Percentiles rank a stretch among this genome's conserved stretches.
These are phyloP conservation scores for Poa pratensis DNA, from an alignment of 176 grass and related monocot genomes.

Conservation along the genomic window DNA sequence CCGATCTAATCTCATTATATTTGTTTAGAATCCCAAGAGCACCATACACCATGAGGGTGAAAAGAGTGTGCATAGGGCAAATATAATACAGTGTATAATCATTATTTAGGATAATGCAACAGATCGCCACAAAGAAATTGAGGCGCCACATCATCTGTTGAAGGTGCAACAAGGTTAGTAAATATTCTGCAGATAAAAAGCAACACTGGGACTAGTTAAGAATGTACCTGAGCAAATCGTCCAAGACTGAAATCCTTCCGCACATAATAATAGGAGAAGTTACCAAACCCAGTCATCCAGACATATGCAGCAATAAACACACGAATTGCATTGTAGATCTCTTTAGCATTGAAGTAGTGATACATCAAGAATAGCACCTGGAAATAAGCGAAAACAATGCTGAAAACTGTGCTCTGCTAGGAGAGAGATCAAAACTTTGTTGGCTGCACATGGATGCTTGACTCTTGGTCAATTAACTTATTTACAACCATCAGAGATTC, in stretches of 20 bases:
- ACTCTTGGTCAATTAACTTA: constrained; percentile 30
- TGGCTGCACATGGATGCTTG: constrained; percentile 27
- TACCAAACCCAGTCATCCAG: constrained; percentile 99
- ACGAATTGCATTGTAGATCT: constrained; percentile 99
- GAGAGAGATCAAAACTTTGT: constrained; percentile 23
- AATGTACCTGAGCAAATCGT: constrained; percentile 92
- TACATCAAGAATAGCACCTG: constrained; percentile 99
- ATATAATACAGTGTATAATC: constrained; percentile 97
- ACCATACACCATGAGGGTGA: constrained; percentile 98
- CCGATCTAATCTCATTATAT: constrained; percentile 83
- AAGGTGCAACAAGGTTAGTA: constrained; percentile 45
- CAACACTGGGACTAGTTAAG: constrained; percentile 15
- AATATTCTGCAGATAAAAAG: constrained; percentile 33
- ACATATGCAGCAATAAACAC: constrained; percentile 99
- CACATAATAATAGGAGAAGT: constrained; percentile 99
- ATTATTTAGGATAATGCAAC: constrained; percentile 90
- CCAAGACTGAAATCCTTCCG: constrained; percentile 92
- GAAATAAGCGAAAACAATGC: constrained; percentile 49
- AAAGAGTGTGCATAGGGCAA: constrained; percentile 99
- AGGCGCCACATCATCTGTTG: constrained; percentile 99
- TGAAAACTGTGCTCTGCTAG: constrained; percentile 31
- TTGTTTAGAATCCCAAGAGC: constrained; percentile 95
- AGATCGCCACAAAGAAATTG: constrained; percentile 95
- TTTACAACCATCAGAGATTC: constrained; percentile 22
- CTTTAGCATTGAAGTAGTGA: constrained; percentile 99